A percentile compares a stretch with the other conserved stretches of the same genome.
Evolutionary conservation across 805 yeast species (phyloP).

Genomic region (Saccharomycopsis vini): DNA sequence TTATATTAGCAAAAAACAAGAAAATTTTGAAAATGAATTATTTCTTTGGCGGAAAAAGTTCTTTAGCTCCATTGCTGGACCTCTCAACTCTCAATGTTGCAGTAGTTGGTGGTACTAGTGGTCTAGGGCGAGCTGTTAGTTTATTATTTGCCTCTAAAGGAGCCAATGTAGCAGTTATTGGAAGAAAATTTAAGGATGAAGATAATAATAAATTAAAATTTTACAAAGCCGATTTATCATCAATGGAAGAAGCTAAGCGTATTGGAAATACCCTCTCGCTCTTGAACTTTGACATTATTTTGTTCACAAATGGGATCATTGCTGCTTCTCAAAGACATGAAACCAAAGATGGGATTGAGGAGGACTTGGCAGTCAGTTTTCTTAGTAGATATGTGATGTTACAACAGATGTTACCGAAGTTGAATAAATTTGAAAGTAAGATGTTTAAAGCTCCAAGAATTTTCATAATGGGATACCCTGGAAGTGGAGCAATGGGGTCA

Average conservation of each 20-base stretch:
- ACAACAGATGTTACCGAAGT: too few relatives aligned
- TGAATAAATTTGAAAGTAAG: too few relatives aligned
- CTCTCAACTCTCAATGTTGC: constrained; percentile 24
- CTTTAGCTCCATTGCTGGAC: too few relatives aligned
- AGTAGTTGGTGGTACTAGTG: constrained; percentile 35
- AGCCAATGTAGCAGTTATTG: constrained; percentile 29
- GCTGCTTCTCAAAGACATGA: constrained; percentile 27
- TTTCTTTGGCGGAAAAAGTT: too few relatives aligned
- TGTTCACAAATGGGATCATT: constrained; percentile 34
- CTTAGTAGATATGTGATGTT: constrained; percentile 32
- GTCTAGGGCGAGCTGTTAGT: constrained; percentile 30
- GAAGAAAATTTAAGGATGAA: constrained; percentile 28
- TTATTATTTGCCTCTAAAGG: constrained; percentile 24
- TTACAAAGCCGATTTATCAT: constrained; percentile 28
- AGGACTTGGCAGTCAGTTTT: constrained; percentile 32
- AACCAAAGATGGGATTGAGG: constrained; percentile 32
- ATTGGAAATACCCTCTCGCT: too few relatives aligned
- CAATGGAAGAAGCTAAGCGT: constrained; percentile 22
- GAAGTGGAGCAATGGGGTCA: too few relatives aligned
- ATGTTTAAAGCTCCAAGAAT: too few relatives aligned
- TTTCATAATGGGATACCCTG: too few relatives aligned
- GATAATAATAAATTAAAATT: constrained; percentile 24
- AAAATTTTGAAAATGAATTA: too few relatives aligned
- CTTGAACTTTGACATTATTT: constrained; percentile 24
- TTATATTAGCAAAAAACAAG: too few relatives aligned